These are phyloP conservation scores for Penicillium sp. DNA, from an alignment of 2,329 filamentous ascomycete species.

Conservation along the genomic window DNA sequence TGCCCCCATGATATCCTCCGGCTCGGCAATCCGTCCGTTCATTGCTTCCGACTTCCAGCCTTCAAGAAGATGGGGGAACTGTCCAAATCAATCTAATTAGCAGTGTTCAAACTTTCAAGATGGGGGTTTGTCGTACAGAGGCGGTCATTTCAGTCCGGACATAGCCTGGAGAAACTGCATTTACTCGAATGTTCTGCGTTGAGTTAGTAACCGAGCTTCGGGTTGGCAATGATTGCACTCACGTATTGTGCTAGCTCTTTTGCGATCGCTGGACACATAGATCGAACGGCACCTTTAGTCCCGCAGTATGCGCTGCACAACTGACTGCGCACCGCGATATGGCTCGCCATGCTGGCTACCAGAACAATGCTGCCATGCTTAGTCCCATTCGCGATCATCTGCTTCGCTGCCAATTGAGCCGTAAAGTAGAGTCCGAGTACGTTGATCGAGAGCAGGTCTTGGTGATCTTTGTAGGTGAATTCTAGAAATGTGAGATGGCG, in stretches of 20 bases:
- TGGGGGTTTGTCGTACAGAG: conserved; percentile 15
- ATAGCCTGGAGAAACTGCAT: conserved; percentile 45
- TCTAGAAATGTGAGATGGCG: conserved; percentile 48
- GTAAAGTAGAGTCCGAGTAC: conserved; percentile 48
- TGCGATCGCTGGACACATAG: conserved; percentile 51
- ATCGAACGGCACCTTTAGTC: conserved; percentile 49
- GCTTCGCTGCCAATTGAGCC: conserved; percentile 51
- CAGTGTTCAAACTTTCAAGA: not conserved
- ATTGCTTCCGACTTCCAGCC: conserved; percentile 53
- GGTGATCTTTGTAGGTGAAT: conserved; percentile 44
- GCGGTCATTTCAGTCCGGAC: conserved; percentile 37
- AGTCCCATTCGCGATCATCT: conserved; percentile 54
- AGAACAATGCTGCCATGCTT: conserved; percentile 55
- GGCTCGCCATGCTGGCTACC: conserved; percentile 55
- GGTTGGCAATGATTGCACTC: conserved; percentile 1
- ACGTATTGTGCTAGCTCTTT: conserved; percentile 45
- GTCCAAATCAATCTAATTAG: conserved; percentile 1
- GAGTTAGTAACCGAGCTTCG: not conserved
- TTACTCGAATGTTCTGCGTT: conserved; percentile 42
- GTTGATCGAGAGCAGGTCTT: conserved; percentile 47
- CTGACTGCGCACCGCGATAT: conserved; percentile 54
- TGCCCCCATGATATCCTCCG: conserved; percentile 52
- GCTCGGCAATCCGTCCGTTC: conserved; percentile 49
- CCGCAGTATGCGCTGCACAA: conserved; percentile 50
- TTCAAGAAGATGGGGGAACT: conserved; percentile 50